Base-by-base conservation (phyloP, 768 basidiomycete species). In the Lentinula boryana region DNA sequence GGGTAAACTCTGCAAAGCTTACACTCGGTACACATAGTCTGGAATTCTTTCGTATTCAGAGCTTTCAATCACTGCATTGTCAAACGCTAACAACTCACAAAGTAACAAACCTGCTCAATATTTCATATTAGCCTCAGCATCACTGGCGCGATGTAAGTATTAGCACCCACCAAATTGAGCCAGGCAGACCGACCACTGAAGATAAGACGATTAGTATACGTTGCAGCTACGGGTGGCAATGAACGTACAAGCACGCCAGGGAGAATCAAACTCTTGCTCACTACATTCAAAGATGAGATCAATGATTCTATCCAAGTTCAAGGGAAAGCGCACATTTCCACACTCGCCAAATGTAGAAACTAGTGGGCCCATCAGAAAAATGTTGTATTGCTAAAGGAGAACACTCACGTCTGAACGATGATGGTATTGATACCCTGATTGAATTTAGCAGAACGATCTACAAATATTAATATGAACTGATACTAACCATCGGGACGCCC, bases 11-110 rank as follows among this genome's bases (percentile, higher is more conserved):
- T 5, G 21, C 18, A 21, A 40, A 16, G 46, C 57, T 46, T 18
- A 58, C 57, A 58, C 57, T 27, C 57, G 43, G 41, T 43, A 43
- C 2, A 58, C 57, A 38, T 58, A 58, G 21, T 48, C 57, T 58
- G 31, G 9, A 21, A 58, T 13, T 4, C n/a, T 13, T 12, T 57
- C 4, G 18, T 8, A 44, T 12, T 38, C 31, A 36, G 31, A 12
- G 13, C 13, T 23, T 18, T 51, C 9, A 12, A 51, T 2, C 21
- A 16, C 18, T n/a, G 2, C 16, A n/a, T 16, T 43, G 41, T 43
- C 13, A 6, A n/a, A 49, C 10, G 21, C 9, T 21, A 9, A 27
- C 3, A 27, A 48, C 57, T 27, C 32, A 58, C 57, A 58, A 4
- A 58, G 18, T 12, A 58, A 49, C 36, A 44, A 5, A 9, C 57